Conservation (phyloP, 2,329 filamentous ascomycete genomes). For the Stagonosporopsis tanaceti region DNA sequence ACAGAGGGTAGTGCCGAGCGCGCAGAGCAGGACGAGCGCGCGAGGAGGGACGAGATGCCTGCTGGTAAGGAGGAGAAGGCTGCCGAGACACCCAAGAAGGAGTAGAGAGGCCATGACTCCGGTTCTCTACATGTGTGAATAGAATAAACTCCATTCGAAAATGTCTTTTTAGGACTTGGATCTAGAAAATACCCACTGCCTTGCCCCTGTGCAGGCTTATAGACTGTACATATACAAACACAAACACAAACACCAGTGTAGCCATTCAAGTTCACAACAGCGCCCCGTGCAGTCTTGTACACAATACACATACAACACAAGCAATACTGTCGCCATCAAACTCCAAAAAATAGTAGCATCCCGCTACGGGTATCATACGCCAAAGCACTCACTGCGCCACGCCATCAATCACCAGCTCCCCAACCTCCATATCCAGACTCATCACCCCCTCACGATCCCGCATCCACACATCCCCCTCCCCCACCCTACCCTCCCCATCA, state of each 20-base stretch:
- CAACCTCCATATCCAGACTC: conserved; percentile 12
- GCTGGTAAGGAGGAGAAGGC: conserved; percentile 29
- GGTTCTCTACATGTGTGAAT: conserved; percentile 15
- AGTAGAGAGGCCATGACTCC: conserved; percentile 6
- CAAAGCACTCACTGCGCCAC: conserved; percentile 10
- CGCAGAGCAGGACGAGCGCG: conserved; percentile 44
- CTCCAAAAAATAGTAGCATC: neutral
- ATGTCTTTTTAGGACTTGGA: conserved; percentile 4
- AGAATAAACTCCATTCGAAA: conserved; percentile 9
- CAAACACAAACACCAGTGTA: neutral
- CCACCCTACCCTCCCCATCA: conserved; percentile 79
- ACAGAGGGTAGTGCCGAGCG: conserved; percentile 42
- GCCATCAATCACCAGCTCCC: conserved; percentile 16
- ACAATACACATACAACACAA: conserved; percentile 6
- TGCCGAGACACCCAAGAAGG: conserved; percentile 11
- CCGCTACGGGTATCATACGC: conserved; percentile 13
- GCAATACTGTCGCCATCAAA: neutral
- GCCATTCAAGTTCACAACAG: neutral
- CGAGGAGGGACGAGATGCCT: conserved; percentile 30
- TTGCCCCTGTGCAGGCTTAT: conserved; percentile 1
- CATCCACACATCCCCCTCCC: conserved; percentile 81
- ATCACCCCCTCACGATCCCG: conserved; percentile 30
- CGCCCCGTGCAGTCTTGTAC: neutral
- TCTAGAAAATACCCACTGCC: conserved; percentile 18
- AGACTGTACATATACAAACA: conserved; percentile 16